Evolutionary conservation across 176 grass and related monocot species (phyloP).

Genomic region (Cenchrus fungigraminus): DNA sequence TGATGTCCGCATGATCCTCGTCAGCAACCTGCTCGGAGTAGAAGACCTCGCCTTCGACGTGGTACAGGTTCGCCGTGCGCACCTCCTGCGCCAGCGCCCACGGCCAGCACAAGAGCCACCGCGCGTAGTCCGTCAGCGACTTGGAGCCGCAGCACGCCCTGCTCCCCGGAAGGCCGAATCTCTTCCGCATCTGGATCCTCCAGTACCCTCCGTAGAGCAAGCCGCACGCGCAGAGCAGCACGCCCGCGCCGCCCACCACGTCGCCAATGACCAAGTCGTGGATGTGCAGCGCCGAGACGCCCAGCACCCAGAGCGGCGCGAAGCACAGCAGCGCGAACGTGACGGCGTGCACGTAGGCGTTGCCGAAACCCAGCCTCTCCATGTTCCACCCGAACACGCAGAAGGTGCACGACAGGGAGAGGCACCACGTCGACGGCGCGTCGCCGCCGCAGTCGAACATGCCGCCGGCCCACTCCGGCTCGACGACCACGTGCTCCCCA

Average conservation of each 20-base stretch:
- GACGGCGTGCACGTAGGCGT: constrained; percentile 62
- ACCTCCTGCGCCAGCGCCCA: constrained; percentile 85
- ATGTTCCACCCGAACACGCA: constrained; percentile 86
- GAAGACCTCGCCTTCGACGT: constrained; percentile 60
- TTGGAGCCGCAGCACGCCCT: constrained; percentile 43
- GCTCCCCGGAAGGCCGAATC: constrained; percentile 50
- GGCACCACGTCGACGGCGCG: constrained; percentile 16
- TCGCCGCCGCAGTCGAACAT: constrained; percentile 52
- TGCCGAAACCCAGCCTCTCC: constrained; percentile 74
- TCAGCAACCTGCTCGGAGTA: constrained; percentile 28
- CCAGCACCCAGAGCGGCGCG: constrained; percentile 73
- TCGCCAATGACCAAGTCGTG: constrained; percentile 49
- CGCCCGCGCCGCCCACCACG: constrained; percentile 49
- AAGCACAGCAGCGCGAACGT: constrained; percentile 75
- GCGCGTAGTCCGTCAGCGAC: constrained; percentile 65
- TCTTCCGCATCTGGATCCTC: constrained; percentile 74
- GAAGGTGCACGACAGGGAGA: constrained; percentile 69
- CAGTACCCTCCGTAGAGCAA: constrained; percentile 80
- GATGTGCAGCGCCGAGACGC: constrained; percentile 73
- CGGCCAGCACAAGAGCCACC: constrained; percentile 83
- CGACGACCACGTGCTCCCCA: constrained; percentile 25
- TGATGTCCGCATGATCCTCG: neutral
- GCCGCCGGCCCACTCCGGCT: constrained; percentile 71
- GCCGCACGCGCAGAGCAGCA: constrained; percentile 61
- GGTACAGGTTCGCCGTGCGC: constrained; percentile 64